Evolutionary conservation across 306 rosid genomes (phyloP), one percentile per base, ranked within the genome.

Genomic region (Lathyrus tuberosus): DNA sequence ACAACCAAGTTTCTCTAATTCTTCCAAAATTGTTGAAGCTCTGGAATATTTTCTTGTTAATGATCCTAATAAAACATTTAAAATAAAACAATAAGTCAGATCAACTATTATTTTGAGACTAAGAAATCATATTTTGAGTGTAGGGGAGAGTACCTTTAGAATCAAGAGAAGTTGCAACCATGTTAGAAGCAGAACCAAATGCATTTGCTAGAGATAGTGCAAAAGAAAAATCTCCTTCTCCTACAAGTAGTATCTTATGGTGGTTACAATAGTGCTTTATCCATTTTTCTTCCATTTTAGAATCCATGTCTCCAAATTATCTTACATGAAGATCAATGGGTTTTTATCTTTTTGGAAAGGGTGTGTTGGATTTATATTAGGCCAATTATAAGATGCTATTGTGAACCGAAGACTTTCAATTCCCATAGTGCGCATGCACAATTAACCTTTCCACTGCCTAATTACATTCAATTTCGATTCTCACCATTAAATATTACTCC

Each of bases 221-320:
- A 30, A 81, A 76, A 18, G 86, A 85, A 78, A 81, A 82, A 33
- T 85, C 78, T 10, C 81, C 89, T 35, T 85, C 86, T 16, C 86
- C 84, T 10, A 85, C 84, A 0, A 79, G 78, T 12, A 85, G 78
- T 71, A 82, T 85, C 52, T 40, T 74, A 2, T 79, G 81, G 8
- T 33, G 30, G 59, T 69, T 67, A n/a, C 59, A 48, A 24, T 82
- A 82, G 9, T 79, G 82, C 65, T 2, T 73, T 11, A 76, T 73
- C 65, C 43, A 33, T 59, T 59, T 4, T 16, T 66, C 74, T 63
- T 67, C 76, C 61, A 69, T 60, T 63, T 10, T 28, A 11, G 57
- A 13, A 47, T 30, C 46, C 31, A 28, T 52, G 5, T 20, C 28
- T 9, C 20, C 6, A 51, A 51, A 24, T 24, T 18, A 9, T 9